Conservation (phyloP, 2,329 filamentous ascomycete genomes). For the Fusarium pseudonygamai region DNA sequence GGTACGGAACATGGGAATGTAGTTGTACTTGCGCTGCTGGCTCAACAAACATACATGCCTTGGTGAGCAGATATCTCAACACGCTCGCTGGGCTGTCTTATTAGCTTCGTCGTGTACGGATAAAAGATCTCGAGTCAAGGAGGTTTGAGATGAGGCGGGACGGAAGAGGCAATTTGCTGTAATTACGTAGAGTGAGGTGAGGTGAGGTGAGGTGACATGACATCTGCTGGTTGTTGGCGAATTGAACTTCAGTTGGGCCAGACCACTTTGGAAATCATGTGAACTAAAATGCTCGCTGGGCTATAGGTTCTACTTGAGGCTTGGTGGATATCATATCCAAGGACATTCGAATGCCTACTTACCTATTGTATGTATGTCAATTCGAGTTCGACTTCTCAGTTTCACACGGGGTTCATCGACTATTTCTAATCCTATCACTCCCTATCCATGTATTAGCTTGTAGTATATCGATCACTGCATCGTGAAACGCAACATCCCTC, state of each 20-base stretch:
- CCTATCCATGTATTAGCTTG: not conserved
- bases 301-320: not conserved
- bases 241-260: constrained; percentile 27
- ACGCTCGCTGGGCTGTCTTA: not conserved
- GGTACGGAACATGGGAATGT: not conserved
- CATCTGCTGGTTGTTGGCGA: constrained; percentile 22
- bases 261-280: constrained; percentile 26
- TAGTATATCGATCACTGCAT: not conserved
- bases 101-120: not conserved
- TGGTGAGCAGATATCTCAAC: not conserved
- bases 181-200: constrained; percentile 27
- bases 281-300: constrained; percentile 7
- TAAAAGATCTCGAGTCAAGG: constrained; percentile 10
- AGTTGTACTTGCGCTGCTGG: not conserved
- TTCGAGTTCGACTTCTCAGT: not conserved
- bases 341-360: not conserved
- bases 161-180: constrained; percentile 15
- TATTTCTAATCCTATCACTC: not conserved
- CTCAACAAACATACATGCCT: not conserved
- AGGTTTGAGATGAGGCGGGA: constrained; percentile 22
- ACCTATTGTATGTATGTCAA: not conserved
- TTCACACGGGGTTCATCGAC: not conserved
- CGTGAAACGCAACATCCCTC: constrained; percentile 13
- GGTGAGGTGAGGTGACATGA: constrained; percentile 37
- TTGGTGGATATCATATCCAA: not conserved